Base-by-base conservation (phyloP, 441 rosid species). In the Biscutella laevigata region DNA sequence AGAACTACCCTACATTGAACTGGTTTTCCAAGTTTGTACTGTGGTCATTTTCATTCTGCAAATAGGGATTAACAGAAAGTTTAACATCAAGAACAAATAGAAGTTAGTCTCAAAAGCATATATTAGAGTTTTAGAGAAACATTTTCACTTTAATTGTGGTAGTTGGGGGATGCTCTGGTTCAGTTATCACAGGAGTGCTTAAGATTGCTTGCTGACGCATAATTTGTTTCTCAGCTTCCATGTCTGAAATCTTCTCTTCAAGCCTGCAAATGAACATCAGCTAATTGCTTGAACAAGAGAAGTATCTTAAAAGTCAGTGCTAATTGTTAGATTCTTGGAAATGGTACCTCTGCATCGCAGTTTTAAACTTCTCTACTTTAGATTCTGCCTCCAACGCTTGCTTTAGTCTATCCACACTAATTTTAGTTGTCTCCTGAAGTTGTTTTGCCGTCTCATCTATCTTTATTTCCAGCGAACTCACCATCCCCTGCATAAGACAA, bases 301-400 rank as follows among this genome's bases (percentile, higher is more conserved):
- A 36, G 25, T 53, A 35, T 44, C 30, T 22, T 46, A 22, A 38
- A 24, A 16, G 17, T 14, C 15, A 46, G 11, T 36, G 56, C 25
- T 62, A 53, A 29, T 11, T 47, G 30, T 49, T 41, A 67, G 30
- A 67, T 26, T 39, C 28, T 40, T 25, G 33, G 30, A 42, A 43
- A 33, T 37, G 37, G 29, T 51, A 92, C 99, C 82, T 88, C 57
- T 84, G 86, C 95, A 88, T 78, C 37, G 74, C 84, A 52, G 82
- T 86, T 79, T 92, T 88, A 73, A 92, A 70, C 66, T 84, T 82
- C 53, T 72, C 88, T 46, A 88, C 74, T 75, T 80, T 92, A 24
- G 90, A 79, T 63, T 92, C 97, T 5, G 97, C 99, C 21, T 79
- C 95, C 71, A 77, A 19, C 41, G 95, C 95, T 74, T 92, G 99